Base-by-base conservation (phyloP, 2,329 filamentous ascomycete genomes). In the Nannizziopsis barbatae region DNA sequence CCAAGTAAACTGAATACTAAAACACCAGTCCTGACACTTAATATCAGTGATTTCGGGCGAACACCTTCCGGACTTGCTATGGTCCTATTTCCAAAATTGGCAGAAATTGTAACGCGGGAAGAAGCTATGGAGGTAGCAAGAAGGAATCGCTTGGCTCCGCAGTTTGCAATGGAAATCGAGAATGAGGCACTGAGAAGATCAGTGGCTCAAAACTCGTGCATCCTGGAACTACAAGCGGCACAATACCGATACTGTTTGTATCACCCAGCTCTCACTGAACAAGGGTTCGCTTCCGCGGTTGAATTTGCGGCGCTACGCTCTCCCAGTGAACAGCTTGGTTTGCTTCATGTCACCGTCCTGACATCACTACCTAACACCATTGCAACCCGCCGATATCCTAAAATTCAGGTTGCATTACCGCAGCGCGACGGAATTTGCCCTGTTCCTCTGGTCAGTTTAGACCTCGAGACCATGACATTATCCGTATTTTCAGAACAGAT, bases 21-120 rank as follows among this genome's bases (percentile, higher is more conserved):
- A 20, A 63, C 71, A 2, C 66, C 71, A 5, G 65, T 73, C 30
- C 66, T 71, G 57, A 64, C 62, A 22, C 58, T 72, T 9, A 65
- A 60, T 15, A 60, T 73, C 14, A 45, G 47, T 12, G 42, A 52
- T 31, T 39, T 46, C 9, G 43, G 42, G 18, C 45, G 39, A 3
- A 18, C 41, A 37, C 66, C 70, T 48, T 59, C 65, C 1, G 69
- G 68, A 3, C 62, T 72, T 8, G 61, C 72, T 1, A 62, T 69
- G 0, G 61, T 65, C 20, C 33, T 73, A 38, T 73, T 73, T 53
- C 71, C 71, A n/a, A 68, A 69, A 42, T 57, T 73, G 14, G 71
- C 71, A 11, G 71, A 69, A 40, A 69, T 74, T 57, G 60, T 73
- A 15, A 71, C 71, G 6, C 67, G 73, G 27, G 70, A 73, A 36